Evolutionary conservation across 2,329 filamentous ascomycete genomes (phyloP).

Genomic region (Pseudocercospora vitis): DNA sequence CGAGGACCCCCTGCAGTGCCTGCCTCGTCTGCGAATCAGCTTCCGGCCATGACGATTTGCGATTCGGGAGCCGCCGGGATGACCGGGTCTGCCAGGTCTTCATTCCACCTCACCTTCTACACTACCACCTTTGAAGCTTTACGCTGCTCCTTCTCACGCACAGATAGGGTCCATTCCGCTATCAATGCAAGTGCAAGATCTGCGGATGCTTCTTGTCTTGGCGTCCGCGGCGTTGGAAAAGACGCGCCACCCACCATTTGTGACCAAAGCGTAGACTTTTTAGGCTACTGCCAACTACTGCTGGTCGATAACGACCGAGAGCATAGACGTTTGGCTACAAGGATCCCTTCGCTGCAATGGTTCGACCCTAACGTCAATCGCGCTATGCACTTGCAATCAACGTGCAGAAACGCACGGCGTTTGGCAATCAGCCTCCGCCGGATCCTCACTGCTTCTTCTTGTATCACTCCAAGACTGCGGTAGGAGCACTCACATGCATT

Average conservation of each 20-base stretch:
- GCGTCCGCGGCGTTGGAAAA: background rate
- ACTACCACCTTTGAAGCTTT: background rate
- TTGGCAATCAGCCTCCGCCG: constrained; percentile 1
- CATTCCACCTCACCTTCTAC: constrained; percentile 2
- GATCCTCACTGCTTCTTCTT: background rate
- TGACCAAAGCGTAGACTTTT: no score
- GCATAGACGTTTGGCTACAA: background rate
- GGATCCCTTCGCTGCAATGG: background rate
- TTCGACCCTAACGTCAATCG: constrained; percentile 4
- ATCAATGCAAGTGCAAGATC: background rate
- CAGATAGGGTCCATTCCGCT: constrained; percentile 2
- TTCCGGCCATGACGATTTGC: background rate
- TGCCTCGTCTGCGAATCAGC: background rate
- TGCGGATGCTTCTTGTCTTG: background rate
- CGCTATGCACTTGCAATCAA: background rate
- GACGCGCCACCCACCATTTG: background rate
- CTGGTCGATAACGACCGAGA: background rate
- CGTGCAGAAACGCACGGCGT: constrained; percentile 4
- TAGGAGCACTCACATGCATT: background rate
- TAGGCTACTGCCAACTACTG: no score
- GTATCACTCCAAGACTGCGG: background rate
- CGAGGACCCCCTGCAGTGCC: background rate
- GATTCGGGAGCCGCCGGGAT: background rate
- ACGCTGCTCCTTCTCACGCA: background rate
- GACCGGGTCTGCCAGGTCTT: background rate